Conservation (phyloP, 1,284 basidiomycete species). For the Ustilago lituana region DNA sequence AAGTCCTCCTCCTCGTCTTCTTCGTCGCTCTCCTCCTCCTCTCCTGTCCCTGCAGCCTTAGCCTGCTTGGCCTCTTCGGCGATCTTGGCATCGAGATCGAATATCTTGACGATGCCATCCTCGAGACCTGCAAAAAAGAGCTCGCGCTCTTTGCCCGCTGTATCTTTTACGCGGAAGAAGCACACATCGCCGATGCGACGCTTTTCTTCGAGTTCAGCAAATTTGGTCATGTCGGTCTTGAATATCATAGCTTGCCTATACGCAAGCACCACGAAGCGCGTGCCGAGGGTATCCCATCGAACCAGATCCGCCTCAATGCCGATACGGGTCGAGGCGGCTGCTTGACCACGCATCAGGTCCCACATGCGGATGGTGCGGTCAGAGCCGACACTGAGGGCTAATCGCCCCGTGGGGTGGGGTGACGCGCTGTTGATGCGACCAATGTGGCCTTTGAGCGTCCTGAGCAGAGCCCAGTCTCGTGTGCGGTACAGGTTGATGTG, state of each 20-base stretch:
- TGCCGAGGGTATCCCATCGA: slow-evolving; percentile 53
- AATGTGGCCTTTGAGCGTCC: slow-evolving; percentile 89
- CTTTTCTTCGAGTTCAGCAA: slow-evolving; percentile 55
- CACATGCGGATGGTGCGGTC: slow-evolving; percentile 93
- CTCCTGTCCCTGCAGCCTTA: slow-evolving; percentile 22
- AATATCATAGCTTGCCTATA: slow-evolving; percentile 57
- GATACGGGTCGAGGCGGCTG: slow-evolving; percentile 82
- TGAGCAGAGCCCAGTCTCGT: slow-evolving; percentile 89
- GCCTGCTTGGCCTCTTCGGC: slow-evolving; percentile 12
- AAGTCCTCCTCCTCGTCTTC: slow-evolving; percentile 39
- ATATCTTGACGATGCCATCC: slow-evolving; percentile 49
- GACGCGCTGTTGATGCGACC: slow-evolving; percentile 88
- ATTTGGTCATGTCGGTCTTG: slow-evolving; percentile 57
- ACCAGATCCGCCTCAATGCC: slow-evolving; percentile 60
- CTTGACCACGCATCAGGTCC: slow-evolving; percentile 95
- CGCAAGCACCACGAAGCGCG: slow-evolving; percentile 55
- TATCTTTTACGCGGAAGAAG: slow-evolving; percentile 44
- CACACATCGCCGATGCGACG: slow-evolving; percentile 54
- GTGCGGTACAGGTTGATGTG: slow-evolving; percentile 87
- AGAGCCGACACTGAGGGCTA: slow-evolving; percentile 88
- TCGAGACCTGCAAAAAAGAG: slow-evolving; percentile 54
- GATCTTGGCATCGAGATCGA: slow-evolving; percentile 47
- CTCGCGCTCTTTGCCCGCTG: slow-evolving; percentile 41
- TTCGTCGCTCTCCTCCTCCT: slow-evolving; percentile 23
- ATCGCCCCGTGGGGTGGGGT: slow-evolving; percentile 89